Evolutionary conservation across 2,329 filamentous ascomycete species (phyloP).

Genomic region (Colletotrichum paranaense): DNA sequence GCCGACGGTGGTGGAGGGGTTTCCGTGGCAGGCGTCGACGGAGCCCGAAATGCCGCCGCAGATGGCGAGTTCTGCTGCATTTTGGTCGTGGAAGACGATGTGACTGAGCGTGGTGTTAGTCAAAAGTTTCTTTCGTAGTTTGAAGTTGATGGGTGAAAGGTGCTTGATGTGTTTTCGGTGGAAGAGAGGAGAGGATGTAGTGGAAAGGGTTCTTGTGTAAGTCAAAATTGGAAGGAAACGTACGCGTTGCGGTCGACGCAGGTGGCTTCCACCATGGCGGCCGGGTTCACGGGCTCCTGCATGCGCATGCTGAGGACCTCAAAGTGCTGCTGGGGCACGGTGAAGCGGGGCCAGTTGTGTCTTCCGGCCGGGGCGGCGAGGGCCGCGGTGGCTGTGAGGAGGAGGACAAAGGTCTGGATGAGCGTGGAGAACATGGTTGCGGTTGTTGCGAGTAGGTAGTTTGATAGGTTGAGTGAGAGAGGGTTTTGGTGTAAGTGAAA

Average conservation of each 20-base stretch:
- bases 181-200: not conserved
- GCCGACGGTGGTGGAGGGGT: constrained; percentile 56
- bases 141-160: not conserved
- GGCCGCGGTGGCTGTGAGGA: constrained; percentile 44
- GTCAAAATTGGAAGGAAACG: constrained; percentile 35
- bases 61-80: constrained; percentile 59
- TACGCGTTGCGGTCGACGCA: constrained; percentile 56
- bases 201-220: not conserved
- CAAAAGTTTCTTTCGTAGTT: no score
- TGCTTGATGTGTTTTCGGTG: not conserved
- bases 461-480: not conserved
- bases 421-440: constrained; percentile 47
- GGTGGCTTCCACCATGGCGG: constrained; percentile 51
- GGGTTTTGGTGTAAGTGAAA: constrained; percentile 1
- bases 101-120: constrained; percentile 40
- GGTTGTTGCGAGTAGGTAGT: not conserved
- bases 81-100: constrained; percentile 61
- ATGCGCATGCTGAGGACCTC: constrained; percentile 56
- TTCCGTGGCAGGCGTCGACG: constrained; percentile 57
- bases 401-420: constrained; percentile 44
- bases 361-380: constrained; percentile 44
- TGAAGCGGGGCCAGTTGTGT: constrained; percentile 47
- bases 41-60: constrained; percentile 63
- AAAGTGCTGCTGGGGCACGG: constrained; percentile 54
- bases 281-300: constrained; percentile 51